A percentile compares a stretch with the other conserved stretches of the same genome.
These are phyloP conservation scores for Plantago ovata DNA, from an alignment of 257 asterid genomes.

Conservation along the genomic window DNA sequence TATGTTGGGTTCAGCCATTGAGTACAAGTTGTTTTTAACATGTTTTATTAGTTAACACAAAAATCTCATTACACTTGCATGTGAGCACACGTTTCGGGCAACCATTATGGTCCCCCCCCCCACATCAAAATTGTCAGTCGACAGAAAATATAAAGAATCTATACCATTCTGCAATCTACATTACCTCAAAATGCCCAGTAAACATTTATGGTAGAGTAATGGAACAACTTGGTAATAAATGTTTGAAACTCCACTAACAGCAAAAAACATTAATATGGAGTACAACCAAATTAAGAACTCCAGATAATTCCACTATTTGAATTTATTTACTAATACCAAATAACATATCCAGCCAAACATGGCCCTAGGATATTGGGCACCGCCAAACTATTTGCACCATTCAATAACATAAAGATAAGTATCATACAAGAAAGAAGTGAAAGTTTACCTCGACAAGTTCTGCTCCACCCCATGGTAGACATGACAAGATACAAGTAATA, in stretches of 20 bases:
- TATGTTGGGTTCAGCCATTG: background rate
- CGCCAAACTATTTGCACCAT: background rate
- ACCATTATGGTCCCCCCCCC: too few species aligned
- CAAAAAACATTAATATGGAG: background rate
- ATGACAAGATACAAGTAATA: conserved; percentile 71
- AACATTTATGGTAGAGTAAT: too few species aligned
- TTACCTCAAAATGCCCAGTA: background rate
- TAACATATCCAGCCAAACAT: background rate
- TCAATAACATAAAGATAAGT: conserved; percentile 4
- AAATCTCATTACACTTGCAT: too few species aligned
- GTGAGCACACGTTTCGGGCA: too few species aligned
- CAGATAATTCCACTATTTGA: background rate
- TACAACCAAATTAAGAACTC: background rate
- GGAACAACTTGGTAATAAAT: background rate
- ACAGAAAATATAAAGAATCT: too few species aligned
- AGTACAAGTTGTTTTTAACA: too few species aligned
- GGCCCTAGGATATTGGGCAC: background rate
- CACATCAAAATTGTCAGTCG: too few species aligned
- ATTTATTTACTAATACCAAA: conserved; percentile 4
- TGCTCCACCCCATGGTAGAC: conserved; percentile 99
- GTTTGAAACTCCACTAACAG: background rate
- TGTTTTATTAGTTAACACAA: too few species aligned
- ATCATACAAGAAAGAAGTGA: conserved; percentile 12
- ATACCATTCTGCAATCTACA: background rate
- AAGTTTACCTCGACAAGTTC: conserved; percentile 83